Evolutionary conservation across 2,329 filamentous ascomycete species (phyloP), one percentile per base, ranked within the genome.

Genomic region (Calonectria hawksworthii): DNA sequence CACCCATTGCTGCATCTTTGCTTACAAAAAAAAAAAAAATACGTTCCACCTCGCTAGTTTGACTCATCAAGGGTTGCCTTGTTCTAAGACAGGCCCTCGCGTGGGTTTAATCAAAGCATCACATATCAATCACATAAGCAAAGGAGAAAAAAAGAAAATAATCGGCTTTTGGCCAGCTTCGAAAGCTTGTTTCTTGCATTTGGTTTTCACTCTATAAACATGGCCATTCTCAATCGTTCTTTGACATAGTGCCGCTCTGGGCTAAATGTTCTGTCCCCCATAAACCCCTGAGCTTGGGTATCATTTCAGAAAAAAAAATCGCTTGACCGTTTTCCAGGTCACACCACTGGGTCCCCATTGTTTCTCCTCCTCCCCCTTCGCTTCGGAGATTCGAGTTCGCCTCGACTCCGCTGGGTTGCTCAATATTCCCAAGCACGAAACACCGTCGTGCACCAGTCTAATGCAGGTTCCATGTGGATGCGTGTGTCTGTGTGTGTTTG

Each of bases 281-380:
- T 52, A 41, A 54, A 74, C 77, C 76, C 59, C 71, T 74, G 38
- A 69, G 70, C 72, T 72, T 72, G 78, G 79, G 75, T 77, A 81
- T 80, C 74, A 68, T 71, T 47, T 66, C 54, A 63, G 59, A 34
- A 50, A n/a, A 41, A 63, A 63, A 74, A 69, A 70, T 51, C 34
- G 59, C 68, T 67, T 47, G 77, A 63, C 59, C 75, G 47, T 59
- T 52, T 69, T 66, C 21, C 41, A 66, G 34, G 54, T 79, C 77
- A 72, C 71, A 75, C 71, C 74, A 73, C 75, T 63, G n/a, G 28
- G 63, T 74, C 61, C 63, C 72, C 56, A 63, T 63, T 63, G 56
- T 36, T 63, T 63, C 30, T 72, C 70, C 67, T 72, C 70, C 67
- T 70, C 38, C 47, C 66, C 71, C 41, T 72, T 74, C 70, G 38